Evolutionary conservation across 2,329 filamentous ascomycete species (phyloP), one percentile per base, ranked within the genome.

Genomic region (Fusarium mexicanum): DNA sequence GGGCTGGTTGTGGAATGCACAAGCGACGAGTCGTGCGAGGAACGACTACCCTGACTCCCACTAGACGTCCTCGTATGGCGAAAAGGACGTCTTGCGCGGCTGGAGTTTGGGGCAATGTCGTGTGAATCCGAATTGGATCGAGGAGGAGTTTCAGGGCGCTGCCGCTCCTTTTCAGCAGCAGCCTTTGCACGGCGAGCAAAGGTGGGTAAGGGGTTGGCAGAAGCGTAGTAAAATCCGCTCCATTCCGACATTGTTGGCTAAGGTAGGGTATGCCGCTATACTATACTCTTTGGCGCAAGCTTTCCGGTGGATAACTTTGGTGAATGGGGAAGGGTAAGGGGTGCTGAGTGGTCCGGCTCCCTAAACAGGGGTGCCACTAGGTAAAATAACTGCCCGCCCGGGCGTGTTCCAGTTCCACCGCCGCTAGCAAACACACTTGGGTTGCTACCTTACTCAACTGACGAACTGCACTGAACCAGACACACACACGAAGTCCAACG

Each of bases 161-260:
- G 76, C 55, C 73, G 70, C 76, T 78, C 77, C 76, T 78, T 78
- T 79, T 79, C 76, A 79, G 73, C 72, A 76, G 72, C 67, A 78
- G 73, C 67, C 60, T 77, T 69, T 63, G 67, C 63, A 61, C 69
- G 65, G 63, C 65, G 75, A 72, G 55, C 31, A 66, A 71, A 78
- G 77, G 77, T 78, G 77, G 77, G 70, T 77, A 79, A 79, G 76
- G 78, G 78, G 78, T 78, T 76, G 67, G 74, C 73, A 72, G 76
- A 72, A 69, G 76, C 73, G 72, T 77, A 79, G 70, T 73, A 71
- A 76, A 79, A 78, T 73, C 78, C 78, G 72, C 77, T 79, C 78
- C 78, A 79, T 78, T 79, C 78, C 77, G 78, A 79, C 78, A 79
- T 79, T 73, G 69, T 79, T 73, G 71, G 61, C 75, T 76, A 35